Evolutionary conservation across 768 basidiomycete species (phyloP).

Genomic region (Imleria badia): DNA sequence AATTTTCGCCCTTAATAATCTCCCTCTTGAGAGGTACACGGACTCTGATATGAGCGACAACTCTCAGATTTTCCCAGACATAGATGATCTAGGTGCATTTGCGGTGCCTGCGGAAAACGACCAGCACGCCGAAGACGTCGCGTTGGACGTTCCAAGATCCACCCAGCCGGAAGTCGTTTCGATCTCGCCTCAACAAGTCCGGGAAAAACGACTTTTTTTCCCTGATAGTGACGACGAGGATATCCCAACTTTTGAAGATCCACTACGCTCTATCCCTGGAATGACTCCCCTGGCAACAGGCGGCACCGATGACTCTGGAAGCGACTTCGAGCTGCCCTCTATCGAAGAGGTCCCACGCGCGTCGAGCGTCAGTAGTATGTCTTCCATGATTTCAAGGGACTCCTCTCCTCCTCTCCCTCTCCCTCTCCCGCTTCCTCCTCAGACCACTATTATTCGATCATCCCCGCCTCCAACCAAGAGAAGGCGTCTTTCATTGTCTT

Average conservation of each 20-base stretch:
- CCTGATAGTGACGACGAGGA: conserved; percentile 47
- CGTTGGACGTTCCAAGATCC: not conserved
- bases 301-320: conserved; percentile 28
- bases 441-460: conserved; percentile 2
- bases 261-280: not conserved
- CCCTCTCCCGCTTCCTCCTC: conserved; percentile 2
- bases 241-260: conserved; percentile 14
- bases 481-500: conserved; percentile 43
- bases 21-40: not conserved
- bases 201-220: conserved; percentile 39
- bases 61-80: conserved; percentile 58
- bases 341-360: conserved; percentile 36
- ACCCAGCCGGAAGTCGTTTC: not conserved
- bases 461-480: conserved; percentile 48
- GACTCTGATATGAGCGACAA: conserved; percentile 11
- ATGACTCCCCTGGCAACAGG: conserved; percentile 35
- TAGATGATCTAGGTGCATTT: conserved; percentile 47
- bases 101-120: not conserved
- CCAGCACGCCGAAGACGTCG: conserved; percentile 9
- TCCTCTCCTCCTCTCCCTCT: conserved; percentile 32
- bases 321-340: conserved; percentile 37
- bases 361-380: conserved; percentile 41
- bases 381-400: conserved; percentile 30
- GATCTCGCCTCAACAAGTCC: conserved; percentile 12
- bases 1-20: not conserved